Conservation (phyloP, 805 yeast genomes). For the Kodamaea lidongshanica region DNA sequence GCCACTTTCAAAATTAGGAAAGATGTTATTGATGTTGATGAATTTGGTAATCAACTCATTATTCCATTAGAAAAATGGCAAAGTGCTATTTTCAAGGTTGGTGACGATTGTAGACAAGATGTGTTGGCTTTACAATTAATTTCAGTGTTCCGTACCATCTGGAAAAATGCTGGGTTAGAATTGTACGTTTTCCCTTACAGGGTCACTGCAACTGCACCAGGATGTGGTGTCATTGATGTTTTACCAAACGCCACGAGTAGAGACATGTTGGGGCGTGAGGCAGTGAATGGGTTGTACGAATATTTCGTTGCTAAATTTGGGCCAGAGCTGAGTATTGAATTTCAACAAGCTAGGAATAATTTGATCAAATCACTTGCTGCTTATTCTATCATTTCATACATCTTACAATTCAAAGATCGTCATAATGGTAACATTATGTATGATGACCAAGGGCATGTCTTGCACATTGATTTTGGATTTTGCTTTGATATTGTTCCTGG, state of each 20-base stretch:
- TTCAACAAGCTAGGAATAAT: constrained; percentile 86
- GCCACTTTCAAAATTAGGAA: constrained; percentile 85
- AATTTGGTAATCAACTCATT: constrained; percentile 25
- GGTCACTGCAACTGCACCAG: constrained; percentile 98
- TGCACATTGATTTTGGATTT: constrained; percentile 97
- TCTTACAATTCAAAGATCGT: constrained; percentile 92
- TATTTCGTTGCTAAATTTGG: constrained; percentile 91
- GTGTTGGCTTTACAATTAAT: constrained; percentile 88
- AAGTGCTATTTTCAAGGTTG: constrained; percentile 96
- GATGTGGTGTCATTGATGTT: constrained; percentile 98
- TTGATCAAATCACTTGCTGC: constrained; percentile 93
- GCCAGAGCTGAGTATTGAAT: constrained; percentile 83
- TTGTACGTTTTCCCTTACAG: constrained; percentile 87
- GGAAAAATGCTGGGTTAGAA: constrained; percentile 84
- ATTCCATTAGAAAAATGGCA: constrained; percentile 67
- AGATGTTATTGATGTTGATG: constrained; percentile 42
- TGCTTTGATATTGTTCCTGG: constrained; percentile 99
- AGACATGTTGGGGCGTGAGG: constrained; percentile 98
- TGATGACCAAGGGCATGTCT: constrained; percentile 88
- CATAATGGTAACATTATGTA: constrained; percentile 98
- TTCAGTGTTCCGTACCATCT: constrained; percentile 84
- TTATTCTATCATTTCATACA: constrained; percentile 83
- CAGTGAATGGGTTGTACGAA: constrained; percentile 93
- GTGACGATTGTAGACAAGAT: constrained; percentile 98
- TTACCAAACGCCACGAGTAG: constrained; percentile 91